A percentile compares a stretch with the other conserved stretches of the same genome.
phyloP scores from a whole-genome alignment of 768 basidiomycete species.

The Tricholoma matsutake region DNA sequence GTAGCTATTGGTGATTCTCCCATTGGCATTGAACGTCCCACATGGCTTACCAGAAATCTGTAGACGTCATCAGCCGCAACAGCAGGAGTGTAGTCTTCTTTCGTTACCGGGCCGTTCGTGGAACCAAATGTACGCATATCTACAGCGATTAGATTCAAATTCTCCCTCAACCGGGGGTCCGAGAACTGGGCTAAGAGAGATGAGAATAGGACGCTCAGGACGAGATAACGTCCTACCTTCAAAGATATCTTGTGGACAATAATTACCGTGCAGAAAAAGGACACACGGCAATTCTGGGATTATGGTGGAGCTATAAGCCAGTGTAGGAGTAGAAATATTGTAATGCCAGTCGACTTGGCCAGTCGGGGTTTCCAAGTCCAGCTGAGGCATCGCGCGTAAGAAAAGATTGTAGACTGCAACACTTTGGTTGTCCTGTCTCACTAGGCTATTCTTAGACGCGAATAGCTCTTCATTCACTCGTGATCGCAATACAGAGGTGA shows the following conservation, averaged over 20 bases:
- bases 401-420: neutral
- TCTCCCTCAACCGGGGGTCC: constrained; percentile 30
- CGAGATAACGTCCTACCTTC: constrained; percentile 25
- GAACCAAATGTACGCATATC: constrained; percentile 33
- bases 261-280: constrained; percentile 37
- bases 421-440: too few relatives aligned
- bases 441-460: too few relatives aligned
- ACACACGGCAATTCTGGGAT: constrained; percentile 33
- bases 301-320: constrained; percentile 24
- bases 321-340: constrained; percentile 35
- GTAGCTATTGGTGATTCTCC: neutral
- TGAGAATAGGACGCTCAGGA: neutral
- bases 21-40: neutral
- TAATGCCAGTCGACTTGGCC: constrained; percentile 32
- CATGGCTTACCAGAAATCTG: constrained; percentile 29
- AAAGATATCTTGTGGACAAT: constrained; percentile 30
- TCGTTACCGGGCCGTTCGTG: constrained; percentile 27
- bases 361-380: constrained; percentile 27
- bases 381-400: constrained; percentile 25
- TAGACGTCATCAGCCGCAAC: constrained; percentile 31
- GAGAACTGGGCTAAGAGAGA: constrained; percentile 29
- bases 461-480: too few relatives aligned
- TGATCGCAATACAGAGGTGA: too few relatives aligned
- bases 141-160: constrained; percentile 34
- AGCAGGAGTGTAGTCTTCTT: constrained; percentile 23